Evolutionary conservation across 2,329 filamentous ascomycete genomes (phyloP).

Genomic region (Cladosporium sp.): DNA sequence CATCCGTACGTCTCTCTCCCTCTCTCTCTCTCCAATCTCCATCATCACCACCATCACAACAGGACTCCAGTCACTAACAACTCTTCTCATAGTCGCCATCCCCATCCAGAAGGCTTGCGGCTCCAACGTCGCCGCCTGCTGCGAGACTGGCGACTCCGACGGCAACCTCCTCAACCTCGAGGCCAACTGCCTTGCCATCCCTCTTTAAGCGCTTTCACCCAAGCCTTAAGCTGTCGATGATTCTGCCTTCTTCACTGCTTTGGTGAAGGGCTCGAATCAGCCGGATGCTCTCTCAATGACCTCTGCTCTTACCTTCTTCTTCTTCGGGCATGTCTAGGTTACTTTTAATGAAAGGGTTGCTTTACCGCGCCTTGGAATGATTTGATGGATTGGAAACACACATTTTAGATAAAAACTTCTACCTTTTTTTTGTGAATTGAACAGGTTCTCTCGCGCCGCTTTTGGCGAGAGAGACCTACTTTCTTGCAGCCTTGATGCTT

Average conservation of each 20-base stretch:
- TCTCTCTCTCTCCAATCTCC: not conserved
- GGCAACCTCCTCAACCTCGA: slow-evolving; percentile 22
- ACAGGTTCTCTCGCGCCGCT: not conserved
- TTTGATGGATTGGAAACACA: not conserved
- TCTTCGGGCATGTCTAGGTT: slow-evolving; percentile 24
- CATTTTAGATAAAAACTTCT: not conserved
- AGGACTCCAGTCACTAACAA: not conserved
- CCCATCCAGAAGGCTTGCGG: slow-evolving; percentile 18
- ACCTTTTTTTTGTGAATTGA: not conserved
- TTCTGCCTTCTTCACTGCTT: not conserved
- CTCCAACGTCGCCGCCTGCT: slow-evolving; percentile 18
- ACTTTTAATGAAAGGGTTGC: slow-evolving; percentile 13
- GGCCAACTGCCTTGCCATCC: slow-evolving; percentile 21
- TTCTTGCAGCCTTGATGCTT: not conserved
- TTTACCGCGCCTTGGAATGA: not conserved
- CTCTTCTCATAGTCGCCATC: slow-evolving; percentile 1
- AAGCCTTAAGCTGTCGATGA: slow-evolving; percentile 23
- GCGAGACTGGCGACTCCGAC: slow-evolving; percentile 11
- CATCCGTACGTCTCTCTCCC: slow-evolving; percentile 4
- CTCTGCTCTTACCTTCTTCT: not conserved
- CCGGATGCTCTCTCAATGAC: not conserved
- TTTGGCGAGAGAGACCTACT: not conserved
- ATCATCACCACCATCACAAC: not conserved
- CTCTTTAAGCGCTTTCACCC: slow-evolving; percentile 24
- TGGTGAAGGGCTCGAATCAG: not conserved